A percentile compares a stretch with the other conserved stretches of the same genome.
These are phyloP conservation scores for Naganishia vaughanmartiniae DNA, from an alignment of 768 basidiomycete genomes.

Conservation along the genomic window DNA sequence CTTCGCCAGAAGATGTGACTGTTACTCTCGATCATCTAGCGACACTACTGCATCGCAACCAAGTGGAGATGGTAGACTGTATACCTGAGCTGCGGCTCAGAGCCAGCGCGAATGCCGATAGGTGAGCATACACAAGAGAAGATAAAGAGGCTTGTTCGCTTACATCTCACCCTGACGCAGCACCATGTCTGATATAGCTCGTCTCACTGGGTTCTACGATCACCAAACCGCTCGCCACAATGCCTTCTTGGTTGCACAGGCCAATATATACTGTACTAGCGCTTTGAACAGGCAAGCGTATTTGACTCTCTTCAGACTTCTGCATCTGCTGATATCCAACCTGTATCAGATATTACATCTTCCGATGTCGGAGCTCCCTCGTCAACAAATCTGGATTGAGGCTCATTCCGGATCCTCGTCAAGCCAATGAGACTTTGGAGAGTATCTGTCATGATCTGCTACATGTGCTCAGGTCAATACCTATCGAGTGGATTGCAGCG, in stretches of 20 bases:
- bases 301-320: neutral
- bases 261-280: slow-evolving; percentile 24
- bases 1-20: slow-evolving; percentile 10
- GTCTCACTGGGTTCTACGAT: slow-evolving; percentile 24
- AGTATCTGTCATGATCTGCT: slow-evolving; percentile 25
- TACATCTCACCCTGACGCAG: neutral
- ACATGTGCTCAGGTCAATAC: slow-evolving; percentile 21
- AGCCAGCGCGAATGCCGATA: slow-evolving; percentile 25
- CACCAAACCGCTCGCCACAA: slow-evolving; percentile 5
- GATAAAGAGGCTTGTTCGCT: neutral
- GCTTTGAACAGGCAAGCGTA: slow-evolving; percentile 12
- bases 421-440: slow-evolving; percentile 23
- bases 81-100: slow-evolving; percentile 20
- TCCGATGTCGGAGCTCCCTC: slow-evolving; percentile 22
- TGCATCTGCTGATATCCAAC: no score
- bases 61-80: slow-evolving; percentile 22
- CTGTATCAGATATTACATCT: slow-evolving; percentile 19
- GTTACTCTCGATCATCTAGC: slow-evolving; percentile 9
- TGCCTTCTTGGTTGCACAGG: slow-evolving; percentile 26
- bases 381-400: slow-evolving; percentile 18
- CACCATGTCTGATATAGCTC: slow-evolving; percentile 22
- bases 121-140: neutral
- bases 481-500: slow-evolving; percentile 30
- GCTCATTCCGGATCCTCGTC: slow-evolving; percentile 5
- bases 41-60: slow-evolving; percentile 16